Conservation (phyloP, 352 stramenopile genomes). For the Phytophthora pinifolia region DNA sequence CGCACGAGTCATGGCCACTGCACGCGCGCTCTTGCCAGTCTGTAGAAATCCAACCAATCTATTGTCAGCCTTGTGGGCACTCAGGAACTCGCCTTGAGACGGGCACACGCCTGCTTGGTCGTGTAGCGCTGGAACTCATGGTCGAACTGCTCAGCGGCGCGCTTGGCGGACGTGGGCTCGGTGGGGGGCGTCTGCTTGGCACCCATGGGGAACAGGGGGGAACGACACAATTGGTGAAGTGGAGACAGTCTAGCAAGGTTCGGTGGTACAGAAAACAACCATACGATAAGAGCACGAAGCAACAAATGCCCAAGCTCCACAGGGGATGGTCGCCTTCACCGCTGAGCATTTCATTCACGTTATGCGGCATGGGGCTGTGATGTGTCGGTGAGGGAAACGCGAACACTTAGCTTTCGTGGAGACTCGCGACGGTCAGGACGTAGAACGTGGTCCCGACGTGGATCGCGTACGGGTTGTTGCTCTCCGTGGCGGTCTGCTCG, state of each 20-base stretch:
- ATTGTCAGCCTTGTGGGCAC: slow-evolving; percentile 3
- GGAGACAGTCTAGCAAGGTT: slow-evolving; percentile 17
- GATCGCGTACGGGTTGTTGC: slow-evolving; percentile 80
- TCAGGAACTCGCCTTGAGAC: not conserved
- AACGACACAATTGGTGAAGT: slow-evolving; percentile 9
- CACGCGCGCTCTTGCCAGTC: slow-evolving; percentile 63
- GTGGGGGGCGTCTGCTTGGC: slow-evolving; percentile 14
- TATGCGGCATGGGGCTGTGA: slow-evolving; percentile 21
- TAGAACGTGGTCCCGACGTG: slow-evolving; percentile 84
- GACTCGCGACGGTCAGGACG: slow-evolving; percentile 80
- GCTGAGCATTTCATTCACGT: slow-evolving; percentile 36
- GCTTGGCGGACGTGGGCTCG: slow-evolving; percentile 34
- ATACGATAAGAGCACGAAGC: slow-evolving; percentile 19
- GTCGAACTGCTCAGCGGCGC: slow-evolving; percentile 77
- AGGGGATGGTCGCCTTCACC: slow-evolving; percentile 17
- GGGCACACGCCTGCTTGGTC: slow-evolving; percentile 62
- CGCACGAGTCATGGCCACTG: slow-evolving; percentile 73
- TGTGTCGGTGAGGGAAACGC: slow-evolving; percentile 2
- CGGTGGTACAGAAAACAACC: slow-evolving; percentile 21
- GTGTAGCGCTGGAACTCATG: slow-evolving; percentile 87
- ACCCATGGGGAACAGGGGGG: slow-evolving; percentile 23
- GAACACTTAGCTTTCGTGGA: slow-evolving; percentile 69
- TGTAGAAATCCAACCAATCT: slow-evolving; percentile 18
- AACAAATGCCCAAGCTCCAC: slow-evolving; percentile 18
- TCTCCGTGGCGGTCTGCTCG: slow-evolving; percentile 78